Evolutionary conservation across 306 rosid species (phyloP), one percentile per base, ranked within the genome.

Genomic region (Alnus glutinosa): DNA sequence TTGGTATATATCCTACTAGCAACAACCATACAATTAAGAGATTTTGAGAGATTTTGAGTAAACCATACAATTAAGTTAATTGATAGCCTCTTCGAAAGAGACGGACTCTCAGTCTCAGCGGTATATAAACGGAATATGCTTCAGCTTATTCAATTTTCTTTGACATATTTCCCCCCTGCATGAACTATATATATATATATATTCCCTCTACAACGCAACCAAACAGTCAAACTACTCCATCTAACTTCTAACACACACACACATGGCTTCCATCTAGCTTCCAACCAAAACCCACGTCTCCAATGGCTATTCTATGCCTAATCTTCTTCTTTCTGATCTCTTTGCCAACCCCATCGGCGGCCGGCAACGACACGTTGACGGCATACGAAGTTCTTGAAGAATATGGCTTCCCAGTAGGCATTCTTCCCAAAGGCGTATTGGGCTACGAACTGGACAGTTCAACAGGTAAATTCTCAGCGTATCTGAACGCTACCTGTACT

Each of bases 391-490:
- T 70, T 28, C 89, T 88, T 48, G 81, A 90, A 73, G 68, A 74
- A 39, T 84, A 85, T 68, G 75, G 84, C 46, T 86, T 88, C 82
- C 89, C 92, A 2, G 87, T 76, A 4, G 93, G 92, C 34, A 28
- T 88, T 79, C 92, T 91, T 75, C 91, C 92, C 23, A 85, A 77
- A 30, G 90, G 89, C 1, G 91, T 67, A 0, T 0, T 73, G 61
- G 71, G 88, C 69, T 90, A 90, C 62, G 71, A 79, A 44, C 73
- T 90, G n/a, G 81, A 84, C 78, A 71, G 1, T 16, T 79, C 90
- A 54, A 81, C 89, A 0, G 91, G 94, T 36, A 48, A 84, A 78
- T 92, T 88, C 88, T 82, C 88, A 49, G 90, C 54, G 55, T 28
- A 59, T 37, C 78, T 91, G 51, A 71, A 88, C 55, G 88, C 81